Conservation (phyloP, 176 grass and related monocot genomes). For the Calamus simplicifolius region DNA sequence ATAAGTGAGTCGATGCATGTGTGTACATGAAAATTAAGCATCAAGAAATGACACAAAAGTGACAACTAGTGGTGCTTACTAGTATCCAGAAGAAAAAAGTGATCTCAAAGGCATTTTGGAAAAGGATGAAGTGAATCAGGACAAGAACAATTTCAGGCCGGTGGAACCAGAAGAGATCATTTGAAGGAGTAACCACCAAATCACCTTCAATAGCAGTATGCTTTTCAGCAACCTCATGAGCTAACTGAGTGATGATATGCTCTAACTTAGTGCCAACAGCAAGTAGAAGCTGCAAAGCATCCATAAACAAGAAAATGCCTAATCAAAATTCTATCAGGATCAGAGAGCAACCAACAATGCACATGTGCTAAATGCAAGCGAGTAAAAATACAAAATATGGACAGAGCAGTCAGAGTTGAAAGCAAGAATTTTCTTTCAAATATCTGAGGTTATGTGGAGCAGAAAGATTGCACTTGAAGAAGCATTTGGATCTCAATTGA, state of each 20-base stretch:
- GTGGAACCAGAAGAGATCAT: slow-evolving; percentile 69
- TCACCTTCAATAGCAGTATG: slow-evolving; percentile 36
- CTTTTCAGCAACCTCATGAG: slow-evolving; percentile 61
- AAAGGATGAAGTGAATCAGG: slow-evolving; percentile 69
- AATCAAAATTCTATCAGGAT: background rate
- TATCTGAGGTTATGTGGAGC: no score
- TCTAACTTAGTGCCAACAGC: slow-evolving; percentile 70
- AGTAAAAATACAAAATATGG: no score
- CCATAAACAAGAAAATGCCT: background rate
- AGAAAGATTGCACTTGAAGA: no score
- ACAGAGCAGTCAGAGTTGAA: no score
- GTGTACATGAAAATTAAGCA: background rate
- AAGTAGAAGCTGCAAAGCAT: slow-evolving; percentile 37
- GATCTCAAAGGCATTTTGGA: slow-evolving; percentile 81
- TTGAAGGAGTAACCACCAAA: slow-evolving; percentile 57
- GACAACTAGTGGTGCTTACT: slow-evolving; percentile 28
- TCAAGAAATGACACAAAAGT: background rate
- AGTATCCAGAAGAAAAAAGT: slow-evolving; percentile 75
- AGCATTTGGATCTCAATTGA: no score
- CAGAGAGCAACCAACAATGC: no score
- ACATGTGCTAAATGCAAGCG: no score
- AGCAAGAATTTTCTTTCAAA: no score
- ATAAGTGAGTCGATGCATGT: no score
- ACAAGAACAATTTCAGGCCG: slow-evolving; percentile 59
- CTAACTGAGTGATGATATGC: slow-evolving; percentile 72